Conservation (phyloP, 768 basidiomycete genomes). For the Baorangia bicolor region DNA sequence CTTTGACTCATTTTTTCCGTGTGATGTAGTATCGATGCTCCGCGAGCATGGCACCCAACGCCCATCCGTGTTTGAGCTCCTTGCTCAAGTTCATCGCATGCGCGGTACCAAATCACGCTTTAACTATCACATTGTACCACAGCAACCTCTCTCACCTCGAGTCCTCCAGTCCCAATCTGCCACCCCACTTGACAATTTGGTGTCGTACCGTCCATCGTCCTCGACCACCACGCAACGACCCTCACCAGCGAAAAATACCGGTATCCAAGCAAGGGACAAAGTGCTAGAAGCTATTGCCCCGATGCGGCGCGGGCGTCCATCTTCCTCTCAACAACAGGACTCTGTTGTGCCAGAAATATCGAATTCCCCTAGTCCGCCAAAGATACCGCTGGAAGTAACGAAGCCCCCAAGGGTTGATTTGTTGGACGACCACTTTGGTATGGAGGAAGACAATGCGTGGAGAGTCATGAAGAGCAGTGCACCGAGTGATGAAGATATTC, state of each 20-base stretch:
- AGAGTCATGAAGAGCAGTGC: conserved; percentile 35
- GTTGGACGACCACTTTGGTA: conserved; percentile 37
- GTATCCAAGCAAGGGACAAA: conserved; percentile 70
- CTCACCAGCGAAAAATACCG: conserved; percentile 39
- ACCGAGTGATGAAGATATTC: conserved; percentile 11
- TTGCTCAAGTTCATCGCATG: conserved; percentile 78
- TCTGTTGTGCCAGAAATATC: conserved; percentile 35
- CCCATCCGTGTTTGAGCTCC: conserved; percentile 85
- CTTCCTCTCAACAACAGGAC: conserved; percentile 35
- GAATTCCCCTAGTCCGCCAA: conserved; percentile 25
- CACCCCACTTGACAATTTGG: conserved; percentile 37
- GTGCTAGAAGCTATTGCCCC: conserved; percentile 79
- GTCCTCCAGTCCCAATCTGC: conserved; percentile 29
- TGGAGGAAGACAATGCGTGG: conserved; percentile 51
- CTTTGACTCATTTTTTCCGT: conserved; percentile 9
- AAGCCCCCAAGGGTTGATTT: conserved; percentile 30
- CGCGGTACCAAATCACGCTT: conserved; percentile 85
- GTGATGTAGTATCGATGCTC: conserved; percentile 76
- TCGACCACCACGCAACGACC: conserved; percentile 17
- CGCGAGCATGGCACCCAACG: conserved; percentile 86
- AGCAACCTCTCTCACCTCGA: conserved; percentile 47
- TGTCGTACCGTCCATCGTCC: conserved; percentile 37
- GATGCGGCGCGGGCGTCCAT: conserved; percentile 70
- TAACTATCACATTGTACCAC: conserved; percentile 57
- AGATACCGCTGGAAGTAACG: conserved; percentile 9